Conservation (phyloP, 352 stramenopile species). For the Pythium aquatile region DNA sequence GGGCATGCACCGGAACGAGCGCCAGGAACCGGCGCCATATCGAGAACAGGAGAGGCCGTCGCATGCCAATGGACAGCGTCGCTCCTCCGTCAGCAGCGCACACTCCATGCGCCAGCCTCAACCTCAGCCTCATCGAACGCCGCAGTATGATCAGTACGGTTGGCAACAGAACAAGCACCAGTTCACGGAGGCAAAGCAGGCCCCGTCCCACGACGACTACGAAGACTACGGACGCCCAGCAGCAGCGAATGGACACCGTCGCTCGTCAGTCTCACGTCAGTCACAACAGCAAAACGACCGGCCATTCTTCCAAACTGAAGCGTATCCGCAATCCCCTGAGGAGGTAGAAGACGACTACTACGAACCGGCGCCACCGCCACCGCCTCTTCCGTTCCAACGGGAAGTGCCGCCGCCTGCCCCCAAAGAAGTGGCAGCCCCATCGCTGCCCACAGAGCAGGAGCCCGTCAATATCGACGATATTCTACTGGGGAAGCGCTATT, state of each 20-base stretch:
- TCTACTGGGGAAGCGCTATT: slow-evolving; percentile 28
- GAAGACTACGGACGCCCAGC: background rate
- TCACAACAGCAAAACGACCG: background rate
- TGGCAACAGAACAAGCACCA: background rate
- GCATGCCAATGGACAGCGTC: background rate
- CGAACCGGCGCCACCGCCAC: slow-evolving; percentile 3
- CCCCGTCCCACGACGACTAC: background rate
- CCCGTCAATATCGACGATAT: slow-evolving; percentile 18
- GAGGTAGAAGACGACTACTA: slow-evolving; percentile 5
- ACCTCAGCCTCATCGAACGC: background rate
- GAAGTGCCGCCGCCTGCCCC: background rate
- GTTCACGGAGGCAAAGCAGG: background rate
- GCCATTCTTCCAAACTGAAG: background rate
- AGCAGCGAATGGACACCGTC: background rate
- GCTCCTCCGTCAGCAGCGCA: background rate
- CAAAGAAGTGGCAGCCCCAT: background rate
- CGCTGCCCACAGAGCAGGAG: slow-evolving; percentile 6
- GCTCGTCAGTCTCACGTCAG: background rate
- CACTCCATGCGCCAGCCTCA: background rate
- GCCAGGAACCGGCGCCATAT: background rate
- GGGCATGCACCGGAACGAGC: background rate
- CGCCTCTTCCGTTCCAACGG: slow-evolving; percentile 1
- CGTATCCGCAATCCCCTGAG: background rate
- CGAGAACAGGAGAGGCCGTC: background rate
- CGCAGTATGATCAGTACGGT: background rate